Base-by-base conservation (phyloP, 169 alveolate species). In the Plasmodium vivax region DNA sequence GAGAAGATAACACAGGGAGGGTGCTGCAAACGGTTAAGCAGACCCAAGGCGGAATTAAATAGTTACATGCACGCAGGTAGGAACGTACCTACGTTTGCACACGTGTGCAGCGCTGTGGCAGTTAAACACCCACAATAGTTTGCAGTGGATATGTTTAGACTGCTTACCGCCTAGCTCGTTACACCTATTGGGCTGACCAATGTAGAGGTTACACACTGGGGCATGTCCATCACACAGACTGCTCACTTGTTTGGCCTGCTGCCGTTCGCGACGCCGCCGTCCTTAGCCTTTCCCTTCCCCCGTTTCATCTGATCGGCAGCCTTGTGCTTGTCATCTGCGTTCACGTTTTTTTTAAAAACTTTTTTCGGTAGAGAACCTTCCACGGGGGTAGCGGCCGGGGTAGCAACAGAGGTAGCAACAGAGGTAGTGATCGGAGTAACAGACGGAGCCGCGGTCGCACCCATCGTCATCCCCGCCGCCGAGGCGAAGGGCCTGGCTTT, bases 241-340 rank as follows among this genome's bases (percentile, higher is more conserved):
- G 19, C 7, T 51, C 27, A 51, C 62, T 80, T 43, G 32, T 30
- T 47, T 4, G 34, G 83, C 51, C 58, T 84, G 45, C 56, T 72
- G 19, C 34, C n/a, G 77, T 23, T 68, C 32, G 43, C 6, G 16
- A 19, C 38, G 7, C 43, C 77, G 77, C 38, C 72, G 36, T 84
- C 93, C 56, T 73, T 84, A 7, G 79, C 27, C 38, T 84, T 84
- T 9, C 27, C 79, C 77, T 84, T 84, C 23, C 73, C 71, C 79
- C 77, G 73, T 36, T 45, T 84, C 36, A 32, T 83, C 27, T 84
- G 93, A 72, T 84, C 93, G 77, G 56, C 34, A 7, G 23, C 10
- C 58, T 72, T 68, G 36, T 84, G 71, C 9, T 47, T 84, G 41
- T 84, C 93, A 72, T 84, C 84, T 12, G 47, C n/a, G 77, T 14